Evolutionary conservation across 129 eudicot species (phyloP).

Genomic region (Centaurea solstitialis): DNA sequence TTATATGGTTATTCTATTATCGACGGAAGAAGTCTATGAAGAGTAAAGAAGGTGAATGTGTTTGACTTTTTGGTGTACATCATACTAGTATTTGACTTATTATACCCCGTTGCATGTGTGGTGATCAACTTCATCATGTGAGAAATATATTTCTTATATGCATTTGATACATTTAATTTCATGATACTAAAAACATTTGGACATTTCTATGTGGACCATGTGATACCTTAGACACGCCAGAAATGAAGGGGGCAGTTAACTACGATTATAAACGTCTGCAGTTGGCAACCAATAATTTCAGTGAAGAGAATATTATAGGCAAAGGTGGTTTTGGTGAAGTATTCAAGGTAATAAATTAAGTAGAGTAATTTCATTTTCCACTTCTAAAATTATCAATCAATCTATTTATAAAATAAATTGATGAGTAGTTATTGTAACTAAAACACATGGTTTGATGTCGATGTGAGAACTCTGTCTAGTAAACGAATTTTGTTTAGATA

Average conservation of each 20-base stretch:
- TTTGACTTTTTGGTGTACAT: not conserved
- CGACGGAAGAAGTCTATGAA: conserved; percentile 19
- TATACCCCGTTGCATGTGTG: not conserved
- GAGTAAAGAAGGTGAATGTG: conserved; percentile 33
- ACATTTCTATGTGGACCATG: not conserved
- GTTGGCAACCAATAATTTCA: conserved; percentile 38
- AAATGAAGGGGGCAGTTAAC: conserved; percentile 41
- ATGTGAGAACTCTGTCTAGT: too few relatives aligned
- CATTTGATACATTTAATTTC: not conserved
- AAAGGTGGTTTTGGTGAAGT: conserved; percentile 67
- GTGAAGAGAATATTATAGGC: conserved; percentile 50
- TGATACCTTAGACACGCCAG: conserved; percentile 33
- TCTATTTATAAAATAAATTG: not conserved
- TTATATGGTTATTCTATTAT: not conserved
- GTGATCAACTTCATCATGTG: too few relatives aligned
- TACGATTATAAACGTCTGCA: conserved; percentile 27
- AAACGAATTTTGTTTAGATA: too few relatives aligned
- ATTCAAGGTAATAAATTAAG: conserved; percentile 11
- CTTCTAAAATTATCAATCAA: not conserved
- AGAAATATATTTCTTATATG: not conserved
- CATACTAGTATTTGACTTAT: not conserved
- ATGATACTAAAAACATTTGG: not conserved
- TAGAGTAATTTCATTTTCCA: not conserved
- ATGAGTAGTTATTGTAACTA: not conserved
- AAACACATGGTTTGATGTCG: too few relatives aligned